A percentile compares a stretch with the other conserved stretches of the same genome.
Evolutionary conservation across 495 filamentous ascomycete species (phyloP).

Genomic region (Talaromyces ruber): DNA sequence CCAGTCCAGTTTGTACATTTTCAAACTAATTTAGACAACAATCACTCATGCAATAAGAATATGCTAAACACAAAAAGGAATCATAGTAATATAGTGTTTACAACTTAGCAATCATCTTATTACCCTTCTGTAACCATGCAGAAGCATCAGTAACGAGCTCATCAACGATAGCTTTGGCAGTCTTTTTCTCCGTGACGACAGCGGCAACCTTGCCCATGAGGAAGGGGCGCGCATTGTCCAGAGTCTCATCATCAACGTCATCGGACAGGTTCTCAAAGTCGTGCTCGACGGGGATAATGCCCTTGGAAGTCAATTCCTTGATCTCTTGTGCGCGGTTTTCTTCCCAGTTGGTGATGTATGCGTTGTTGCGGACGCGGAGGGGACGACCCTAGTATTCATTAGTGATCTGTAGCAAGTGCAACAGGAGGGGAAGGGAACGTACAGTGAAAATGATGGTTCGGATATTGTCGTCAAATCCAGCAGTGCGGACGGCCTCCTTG

Average conservation of each 20-base stretch:
- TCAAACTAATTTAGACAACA: background rate
- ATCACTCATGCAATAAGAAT: background rate
- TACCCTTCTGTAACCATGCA: slow-evolving; percentile 54
- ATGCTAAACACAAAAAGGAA: background rate
- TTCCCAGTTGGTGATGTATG: slow-evolving; percentile 95
- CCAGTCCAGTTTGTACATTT: background rate
- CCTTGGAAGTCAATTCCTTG: slow-evolving; percentile 80
- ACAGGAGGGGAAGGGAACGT: slow-evolving; percentile 12
- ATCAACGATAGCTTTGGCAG: slow-evolving; percentile 87
- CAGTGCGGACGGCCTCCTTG: slow-evolving; percentile 91
- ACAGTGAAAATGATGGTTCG: slow-evolving; percentile 96
- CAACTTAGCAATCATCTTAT: slow-evolving; percentile 58
- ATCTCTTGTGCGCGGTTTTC: slow-evolving; percentile 82
- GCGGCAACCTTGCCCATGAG: slow-evolving; percentile 96
- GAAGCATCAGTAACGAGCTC: slow-evolving; percentile 86
- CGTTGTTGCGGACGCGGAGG: slow-evolving; percentile 83
- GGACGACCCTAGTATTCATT: slow-evolving; percentile 61
- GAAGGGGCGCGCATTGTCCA: slow-evolving; percentile 87
- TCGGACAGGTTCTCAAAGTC: slow-evolving; percentile 81
- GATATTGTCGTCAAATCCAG: slow-evolving; percentile 88
- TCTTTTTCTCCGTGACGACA: slow-evolving; percentile 86
- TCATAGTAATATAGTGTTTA: slow-evolving; percentile 25
- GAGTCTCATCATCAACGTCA: slow-evolving; percentile 64
- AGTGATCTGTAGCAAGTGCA: slow-evolving; percentile 8
- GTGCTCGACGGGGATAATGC: slow-evolving; percentile 85